A percentile compares a stretch with the other conserved stretches of the same genome.
phyloP scores from a whole-genome alignment of 2,329 filamentous ascomycete species.

The Penicillium verrucosum region DNA sequence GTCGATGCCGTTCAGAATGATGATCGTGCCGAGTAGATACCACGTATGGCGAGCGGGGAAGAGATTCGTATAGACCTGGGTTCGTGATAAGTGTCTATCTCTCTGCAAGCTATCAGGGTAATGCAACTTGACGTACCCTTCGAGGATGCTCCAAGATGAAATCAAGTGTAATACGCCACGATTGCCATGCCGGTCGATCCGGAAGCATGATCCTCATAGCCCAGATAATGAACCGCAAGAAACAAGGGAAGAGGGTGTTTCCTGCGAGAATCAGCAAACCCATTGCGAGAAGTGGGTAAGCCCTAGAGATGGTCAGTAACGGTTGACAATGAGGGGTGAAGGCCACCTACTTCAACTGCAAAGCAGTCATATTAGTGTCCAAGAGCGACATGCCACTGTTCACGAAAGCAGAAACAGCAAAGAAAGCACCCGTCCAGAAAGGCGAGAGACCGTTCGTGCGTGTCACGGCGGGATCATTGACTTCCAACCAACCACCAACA shows the following conservation, averaged over 20 bases:
- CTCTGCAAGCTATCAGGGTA: too few relatives aligned
- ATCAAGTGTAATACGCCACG: slow-evolving; percentile 33
- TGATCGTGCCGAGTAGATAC: slow-evolving; percentile 62
- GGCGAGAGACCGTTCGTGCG: slow-evolving; percentile 49
- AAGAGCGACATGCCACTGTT: slow-evolving; percentile 55
- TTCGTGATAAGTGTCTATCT: slow-evolving; percentile 5
- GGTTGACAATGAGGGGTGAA: background rate
- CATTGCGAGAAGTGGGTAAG: slow-evolving; percentile 47
- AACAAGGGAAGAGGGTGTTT: slow-evolving; percentile 64
- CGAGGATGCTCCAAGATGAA: slow-evolving; percentile 38
- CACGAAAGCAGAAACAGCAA: slow-evolving; percentile 54
- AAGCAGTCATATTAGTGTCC: slow-evolving; percentile 52
- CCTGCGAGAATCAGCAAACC: slow-evolving; percentile 60
- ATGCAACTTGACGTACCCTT: slow-evolving; percentile 20
- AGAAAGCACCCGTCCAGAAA: slow-evolving; percentile 49
- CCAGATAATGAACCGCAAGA: slow-evolving; percentile 61
- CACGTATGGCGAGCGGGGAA: slow-evolving; percentile 64
- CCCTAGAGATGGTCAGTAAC: slow-evolving; percentile 22
- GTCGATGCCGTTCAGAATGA: slow-evolving; percentile 60
- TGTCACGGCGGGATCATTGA: slow-evolving; percentile 41
- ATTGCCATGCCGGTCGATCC: slow-evolving; percentile 23
- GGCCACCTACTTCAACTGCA: slow-evolving; percentile 34
- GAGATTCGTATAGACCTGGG: slow-evolving; percentile 43
- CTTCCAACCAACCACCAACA: slow-evolving; percentile 47
- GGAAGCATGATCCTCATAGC: slow-evolving; percentile 36